Evolutionary conservation across 2,329 filamentous ascomycete species (phyloP), one percentile per base, ranked within the genome.

Genomic region (Spiromastix sp.): DNA sequence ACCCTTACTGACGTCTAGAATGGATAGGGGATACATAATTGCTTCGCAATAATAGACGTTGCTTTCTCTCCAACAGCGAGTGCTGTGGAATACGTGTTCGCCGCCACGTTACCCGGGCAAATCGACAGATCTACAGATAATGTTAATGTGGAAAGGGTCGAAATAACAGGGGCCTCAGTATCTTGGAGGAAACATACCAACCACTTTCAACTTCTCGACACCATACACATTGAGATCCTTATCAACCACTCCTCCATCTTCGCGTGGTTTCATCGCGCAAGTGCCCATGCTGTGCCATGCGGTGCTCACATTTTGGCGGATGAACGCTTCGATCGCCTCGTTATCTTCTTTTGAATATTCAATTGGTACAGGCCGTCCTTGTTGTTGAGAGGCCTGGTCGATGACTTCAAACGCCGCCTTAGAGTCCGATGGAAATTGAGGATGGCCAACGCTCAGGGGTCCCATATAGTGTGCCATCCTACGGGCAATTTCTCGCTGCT

Each of bases 401-500:
- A 30, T 38, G 6, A 45, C 38, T 9, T 44, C 38, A 19, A 40
- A 42, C 13, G 32, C 34, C 63, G 47, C 72, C 61, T 74, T 75
- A 33, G 54, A 58, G n/a, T 48, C 54, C 4, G 48, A 45, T 10
- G 59, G 46, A 39, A 63, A 64, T 3, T 40, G 35, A 6, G 62
- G 63, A 36, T 65, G 61, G 4, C 46, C 48, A 11, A 42, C 45
- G 2, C 48, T 50, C n/a, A 66, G 37, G 40, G 63, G 57, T 18
- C 63, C 63, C 7, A 54, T 54, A 54, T 69, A 77, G 38, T 65
- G 60, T 2, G 63, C 53, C 48, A 72, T 70, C 10, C 74, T 69
- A 2, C 76, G 68, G 15, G 66, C 59, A 35, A 79, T 67, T 51
- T 79, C 75, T 2, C 78, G 72, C n/a, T 66, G 63, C 46, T 70